Evolutionary conservation across 768 basidiomycete genomes (phyloP), one percentile per base, ranked within the genome.

Genomic region (Kwoniella europaea): DNA sequence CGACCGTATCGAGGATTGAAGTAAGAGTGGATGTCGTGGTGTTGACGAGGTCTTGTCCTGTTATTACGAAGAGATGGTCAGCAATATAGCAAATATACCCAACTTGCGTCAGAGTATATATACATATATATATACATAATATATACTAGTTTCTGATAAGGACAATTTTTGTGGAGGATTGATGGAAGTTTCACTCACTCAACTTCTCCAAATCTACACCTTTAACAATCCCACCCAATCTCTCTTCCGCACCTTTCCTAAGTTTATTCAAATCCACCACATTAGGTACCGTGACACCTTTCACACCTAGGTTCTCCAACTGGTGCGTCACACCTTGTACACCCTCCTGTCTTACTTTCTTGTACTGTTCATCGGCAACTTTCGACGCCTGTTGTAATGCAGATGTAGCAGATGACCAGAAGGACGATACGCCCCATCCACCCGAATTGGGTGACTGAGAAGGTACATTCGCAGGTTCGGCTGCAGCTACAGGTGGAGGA

Each of bases 1-100:
- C 97, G 70, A 99, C 96, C 35, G 91, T 96, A 81, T 98, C 96
- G 62, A 99, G 86, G 67, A 99, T 90, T 68, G 96, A 94, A 2
- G 89, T 92, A 29, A 98, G 85, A 2, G 95, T 94, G 10, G 92
- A 93, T 46, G 95, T 85, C 35, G 94, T 93, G 29, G 92, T 91
- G 62, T 90, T 88, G 80, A 90, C 92, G 78, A 98, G 90, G 80
- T 97, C 95, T 81, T 94, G 88, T 63, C 92, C 94, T 97, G 77
- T 53, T 15, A 24, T 15, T 9, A 53, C 7, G 63, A 16, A 29
- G 13, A 35, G 12, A 61, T 10, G 46, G 18, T 50, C 18, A 50
- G 46, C 46, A 9, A 35, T 7, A 35, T 35, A 35, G 35, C 35
- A 35, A 27, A 27, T 27, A 27, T 3, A 27, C 27, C 3, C 27